phyloP scores from a whole-genome alignment of 306 rosid species.

The Medicago arabica region DNA sequence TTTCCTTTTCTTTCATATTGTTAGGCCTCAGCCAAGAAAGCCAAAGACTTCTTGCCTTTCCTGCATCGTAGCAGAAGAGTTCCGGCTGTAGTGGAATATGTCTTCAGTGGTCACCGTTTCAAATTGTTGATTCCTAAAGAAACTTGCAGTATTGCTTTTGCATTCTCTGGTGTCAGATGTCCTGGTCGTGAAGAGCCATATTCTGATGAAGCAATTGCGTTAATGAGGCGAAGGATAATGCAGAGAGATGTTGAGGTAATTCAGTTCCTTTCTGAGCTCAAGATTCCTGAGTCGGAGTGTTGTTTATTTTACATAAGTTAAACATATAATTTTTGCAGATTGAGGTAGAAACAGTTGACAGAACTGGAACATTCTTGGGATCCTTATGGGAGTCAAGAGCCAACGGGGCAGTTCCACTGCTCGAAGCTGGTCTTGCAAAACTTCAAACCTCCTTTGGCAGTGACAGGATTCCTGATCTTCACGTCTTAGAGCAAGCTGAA shows the following conservation, averaged over 20 bases:
- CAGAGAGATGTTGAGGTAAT: constrained; percentile 97
- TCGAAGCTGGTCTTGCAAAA: constrained; percentile 95
- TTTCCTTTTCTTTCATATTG: constrained; percentile 46
- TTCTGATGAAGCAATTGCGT: constrained; percentile 93
- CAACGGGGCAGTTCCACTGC: constrained; percentile 74
- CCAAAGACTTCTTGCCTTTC: constrained; percentile 91
- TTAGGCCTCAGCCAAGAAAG: constrained; percentile 87
- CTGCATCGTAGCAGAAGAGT: constrained; percentile 82
- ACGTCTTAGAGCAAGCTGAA: constrained; percentile 87
- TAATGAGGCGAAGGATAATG: constrained; percentile 97
- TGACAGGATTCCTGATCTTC: constrained; percentile 89
- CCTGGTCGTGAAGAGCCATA: constrained; percentile 94
- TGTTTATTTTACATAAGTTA: constrained; percentile 26
- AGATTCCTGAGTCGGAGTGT: constrained; percentile 30
- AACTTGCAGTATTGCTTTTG: constrained; percentile 94
- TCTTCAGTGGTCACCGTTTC: constrained; percentile 99
- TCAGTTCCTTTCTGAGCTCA: constrained; percentile 34
- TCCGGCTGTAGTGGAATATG: constrained; percentile 98
- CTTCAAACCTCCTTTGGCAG: constrained; percentile 84
- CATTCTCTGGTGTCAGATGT: constrained; percentile 96
- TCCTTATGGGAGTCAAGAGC: constrained; percentile 89
- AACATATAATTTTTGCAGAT: constrained; percentile 53
- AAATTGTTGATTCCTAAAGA: constrained; percentile 96
- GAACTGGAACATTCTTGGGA: constrained; percentile 96
- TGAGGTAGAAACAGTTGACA: constrained; percentile 95